These are phyloP conservation scores for Scalesia atractyloides DNA, from an alignment of 129 eudicot genomes.

Conservation along the genomic window DNA sequence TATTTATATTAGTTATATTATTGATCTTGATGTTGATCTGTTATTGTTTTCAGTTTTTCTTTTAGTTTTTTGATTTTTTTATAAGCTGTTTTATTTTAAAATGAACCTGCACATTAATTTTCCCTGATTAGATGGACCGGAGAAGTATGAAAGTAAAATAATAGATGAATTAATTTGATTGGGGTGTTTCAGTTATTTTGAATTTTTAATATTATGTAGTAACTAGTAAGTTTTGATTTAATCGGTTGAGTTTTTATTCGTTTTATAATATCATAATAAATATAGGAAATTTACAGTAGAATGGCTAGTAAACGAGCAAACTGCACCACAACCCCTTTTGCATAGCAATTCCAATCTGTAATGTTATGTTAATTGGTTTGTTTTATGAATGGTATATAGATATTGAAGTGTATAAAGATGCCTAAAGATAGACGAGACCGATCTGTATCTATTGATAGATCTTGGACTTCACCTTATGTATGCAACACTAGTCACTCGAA, in stretches of 20 bases:
- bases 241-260: no score
- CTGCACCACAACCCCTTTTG: no score
- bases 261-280: no score
- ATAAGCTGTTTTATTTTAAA: neutral
- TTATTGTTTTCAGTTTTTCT: neutral
- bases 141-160: neutral
- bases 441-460: constrained; percentile 64
- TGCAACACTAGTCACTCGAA: constrained; percentile 59
- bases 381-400: constrained; percentile 10
- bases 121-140: neutral
- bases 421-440: constrained; percentile 84
- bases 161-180: neutral
- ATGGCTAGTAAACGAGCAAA: no score
- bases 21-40: constrained; percentile 12
- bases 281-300: no score
- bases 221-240: no score
- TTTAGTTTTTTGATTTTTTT: neutral
- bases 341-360: no score
- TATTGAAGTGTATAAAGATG: constrained; percentile 47
- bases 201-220: neutral
- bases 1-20: neutral
- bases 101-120: neutral
- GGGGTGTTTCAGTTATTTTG: neutral
- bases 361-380: neutral
- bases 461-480: constrained; percentile 61